Evolutionary conservation across 352 stramenopile species (phyloP).

Genomic region (Phytopythium vexans): DNA sequence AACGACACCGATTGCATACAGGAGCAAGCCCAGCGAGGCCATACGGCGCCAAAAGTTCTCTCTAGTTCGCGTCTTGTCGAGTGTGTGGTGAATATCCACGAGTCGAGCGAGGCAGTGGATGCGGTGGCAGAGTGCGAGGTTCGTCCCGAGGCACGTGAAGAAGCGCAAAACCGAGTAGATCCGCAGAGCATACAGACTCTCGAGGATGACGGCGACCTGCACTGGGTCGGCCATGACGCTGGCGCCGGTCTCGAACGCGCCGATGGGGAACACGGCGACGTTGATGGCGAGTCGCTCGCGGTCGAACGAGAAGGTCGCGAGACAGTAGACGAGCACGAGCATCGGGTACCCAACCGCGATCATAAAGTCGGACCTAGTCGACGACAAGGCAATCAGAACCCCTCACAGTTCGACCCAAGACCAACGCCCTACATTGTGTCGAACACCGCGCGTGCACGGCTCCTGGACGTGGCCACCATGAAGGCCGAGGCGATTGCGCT

Average conservation of each 20-base stretch:
- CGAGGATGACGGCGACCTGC: slow-evolving; percentile 12
- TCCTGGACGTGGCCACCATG: neutral
- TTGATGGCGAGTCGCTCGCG: slow-evolving; percentile 16
- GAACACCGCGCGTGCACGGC: too few species aligned
- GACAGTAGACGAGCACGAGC: slow-evolving; percentile 16
- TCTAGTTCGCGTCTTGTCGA: slow-evolving; percentile 3
- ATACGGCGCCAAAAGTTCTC: too few species aligned
- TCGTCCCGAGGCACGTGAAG: slow-evolving; percentile 22
- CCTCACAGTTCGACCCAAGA: too few species aligned
- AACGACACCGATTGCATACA: slow-evolving; percentile 5
- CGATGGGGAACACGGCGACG: slow-evolving; percentile 11
- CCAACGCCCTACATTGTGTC: too few species aligned
- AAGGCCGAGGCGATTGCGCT: neutral
- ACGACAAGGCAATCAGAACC: too few species aligned
- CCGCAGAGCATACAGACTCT: slow-evolving; percentile 21
- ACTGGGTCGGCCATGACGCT: slow-evolving; percentile 17
- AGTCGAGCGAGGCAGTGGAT: slow-evolving; percentile 1
- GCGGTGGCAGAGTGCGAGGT: slow-evolving; percentile 14
- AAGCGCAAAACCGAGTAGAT: slow-evolving; percentile 16
- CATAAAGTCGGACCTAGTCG: slow-evolving; percentile 23
- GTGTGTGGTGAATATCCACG: slow-evolving; percentile 3
- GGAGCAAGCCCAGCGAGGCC: slow-evolving; percentile 9
- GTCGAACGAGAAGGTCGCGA: slow-evolving; percentile 22
- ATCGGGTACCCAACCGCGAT: slow-evolving; percentile 19
- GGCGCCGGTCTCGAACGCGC: slow-evolving; percentile 22